These are phyloP conservation scores for Exophiala sp. DNA, from an alignment of 2,329 filamentous ascomycete genomes.

Conservation along the genomic window DNA sequence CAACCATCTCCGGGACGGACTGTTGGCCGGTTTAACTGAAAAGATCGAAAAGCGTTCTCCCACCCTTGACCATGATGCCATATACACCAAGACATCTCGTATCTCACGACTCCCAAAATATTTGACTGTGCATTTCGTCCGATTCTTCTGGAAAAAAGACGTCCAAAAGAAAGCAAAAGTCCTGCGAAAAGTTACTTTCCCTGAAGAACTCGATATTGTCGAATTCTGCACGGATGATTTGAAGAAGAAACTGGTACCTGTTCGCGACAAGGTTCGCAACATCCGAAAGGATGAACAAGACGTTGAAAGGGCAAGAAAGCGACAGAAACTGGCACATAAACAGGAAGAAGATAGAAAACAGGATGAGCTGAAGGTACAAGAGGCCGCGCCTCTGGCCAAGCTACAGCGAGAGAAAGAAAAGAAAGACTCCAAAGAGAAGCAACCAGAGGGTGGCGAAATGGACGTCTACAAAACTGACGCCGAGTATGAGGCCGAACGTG, in stretches of 20 bases:
- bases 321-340: slow-evolving; percentile 67
- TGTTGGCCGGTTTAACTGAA: slow-evolving; percentile 73
- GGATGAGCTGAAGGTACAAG: slow-evolving; percentile 30
- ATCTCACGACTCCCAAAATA: slow-evolving; percentile 91
- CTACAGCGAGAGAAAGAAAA: slow-evolving; percentile 49
- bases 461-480: slow-evolving; percentile 86
- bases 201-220: slow-evolving; percentile 82
- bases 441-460: slow-evolving; percentile 62
- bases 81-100: slow-evolving; percentile 85
- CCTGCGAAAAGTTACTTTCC: slow-evolving; percentile 97
- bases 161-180: slow-evolving; percentile 99
- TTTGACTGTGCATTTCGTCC: slow-evolving; percentile 91
- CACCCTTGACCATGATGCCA: slow-evolving; percentile 66
- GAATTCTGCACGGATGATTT: slow-evolving; percentile 95
- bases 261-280: slow-evolving; percentile 94
- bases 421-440: slow-evolving; percentile 37
- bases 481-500: slow-evolving; percentile 80
- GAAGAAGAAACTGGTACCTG: slow-evolving; percentile 72
- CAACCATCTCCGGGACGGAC: slow-evolving; percentile 86
- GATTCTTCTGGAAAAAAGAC: slow-evolving; percentile 95
- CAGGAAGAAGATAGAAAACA: slow-evolving; percentile 48
- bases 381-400: slow-evolving; percentile 42
- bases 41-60: slow-evolving; percentile 86
- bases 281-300: slow-evolving; percentile 93
- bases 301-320: slow-evolving; percentile 82